Percentiles rank a stretch among this genome's conserved stretches.
Evolutionary conservation across 164 flowering plant genomes (phyloP).

Genomic region (Berberis thunbergii): DNA sequence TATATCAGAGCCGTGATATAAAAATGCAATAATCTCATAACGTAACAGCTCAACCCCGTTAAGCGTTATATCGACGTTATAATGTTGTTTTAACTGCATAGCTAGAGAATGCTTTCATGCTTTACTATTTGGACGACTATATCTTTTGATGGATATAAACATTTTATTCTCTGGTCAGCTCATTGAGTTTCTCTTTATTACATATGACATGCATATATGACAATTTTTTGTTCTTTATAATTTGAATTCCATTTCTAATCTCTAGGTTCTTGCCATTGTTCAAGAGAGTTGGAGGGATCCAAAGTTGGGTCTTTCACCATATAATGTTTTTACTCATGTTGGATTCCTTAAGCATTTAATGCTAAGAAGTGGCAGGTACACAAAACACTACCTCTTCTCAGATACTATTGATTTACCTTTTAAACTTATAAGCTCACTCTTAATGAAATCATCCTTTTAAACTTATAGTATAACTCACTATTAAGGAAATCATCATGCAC

Average conservation of each 20-base stretch:
- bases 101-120: no score
- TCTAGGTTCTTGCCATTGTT: constrained; percentile 68
- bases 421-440: not conserved
- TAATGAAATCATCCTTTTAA: no score
- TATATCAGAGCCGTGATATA: no score
- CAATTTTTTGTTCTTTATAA: not conserved
- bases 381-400: not conserved
- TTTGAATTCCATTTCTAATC: constrained; percentile 16
- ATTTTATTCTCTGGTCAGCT: not conserved
- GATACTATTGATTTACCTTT: not conserved
- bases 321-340: constrained; percentile 60
- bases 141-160: not conserved
- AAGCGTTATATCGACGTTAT: no score
- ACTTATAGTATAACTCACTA: no score
- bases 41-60: no score
- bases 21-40: no score
- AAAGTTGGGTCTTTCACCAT: constrained; percentile 63
- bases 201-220: not conserved
- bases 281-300: constrained; percentile 85
- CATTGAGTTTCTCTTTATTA: not conserved
- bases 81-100: no score
- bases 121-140: no score
- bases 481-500: no score
- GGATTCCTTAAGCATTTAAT: constrained; percentile 93
- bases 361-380: constrained; percentile 87